Base-by-base conservation (phyloP, 352 stramenopile genomes). In the Globisporangium nunn region DNA sequence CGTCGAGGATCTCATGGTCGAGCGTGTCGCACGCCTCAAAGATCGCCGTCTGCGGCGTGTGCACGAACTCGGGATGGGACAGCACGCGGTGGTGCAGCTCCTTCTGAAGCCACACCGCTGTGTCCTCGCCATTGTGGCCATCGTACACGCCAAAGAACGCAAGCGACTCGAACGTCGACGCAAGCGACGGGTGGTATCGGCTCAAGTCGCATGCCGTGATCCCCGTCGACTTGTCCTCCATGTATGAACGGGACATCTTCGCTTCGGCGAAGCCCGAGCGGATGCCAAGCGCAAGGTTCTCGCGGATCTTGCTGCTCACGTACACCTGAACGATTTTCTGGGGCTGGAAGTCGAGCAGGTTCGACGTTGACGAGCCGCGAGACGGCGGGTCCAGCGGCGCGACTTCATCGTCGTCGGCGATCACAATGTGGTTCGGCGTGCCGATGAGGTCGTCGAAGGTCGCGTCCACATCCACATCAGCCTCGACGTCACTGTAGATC, bases 131-230 rank as follows among this genome's bases (percentile, higher is more conserved):
- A 55, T 92, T 93, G 66, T 96, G 88, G 35, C 88, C 88, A 46
- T 97, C 88, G 52, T 92, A 96, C 0, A 97, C 82, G 0, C 63
- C 87, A 64, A 93, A 96, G 54, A 80, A 96, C 15, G 69, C 85
- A 15, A 92, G 37, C 14, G 80, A 87, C 18, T 61, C 66, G 52
- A 75, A 90, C 8, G 57, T 56, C 6, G 60, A 41, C 5, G 51
- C 46, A 23, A 91, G 61, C 7, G 59, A 62, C 15, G 44, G 39
- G 12, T 74, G 64, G 55, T 82, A 91, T 12, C 56, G 59, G 2
- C 62, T 63, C 11, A 93, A 52, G 14, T 76, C 66, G 47, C 72
- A 81, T 14, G 64, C 63, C 6, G 78, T 71, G 47, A 88, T 68
- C 6, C 81, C 75, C 39, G 73, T 69, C 45, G 44, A 89, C 47